These are phyloP conservation scores for Paramecium pentaurelia DNA, from an alignment of 73 alveolate species.

Conservation along the genomic window DNA sequence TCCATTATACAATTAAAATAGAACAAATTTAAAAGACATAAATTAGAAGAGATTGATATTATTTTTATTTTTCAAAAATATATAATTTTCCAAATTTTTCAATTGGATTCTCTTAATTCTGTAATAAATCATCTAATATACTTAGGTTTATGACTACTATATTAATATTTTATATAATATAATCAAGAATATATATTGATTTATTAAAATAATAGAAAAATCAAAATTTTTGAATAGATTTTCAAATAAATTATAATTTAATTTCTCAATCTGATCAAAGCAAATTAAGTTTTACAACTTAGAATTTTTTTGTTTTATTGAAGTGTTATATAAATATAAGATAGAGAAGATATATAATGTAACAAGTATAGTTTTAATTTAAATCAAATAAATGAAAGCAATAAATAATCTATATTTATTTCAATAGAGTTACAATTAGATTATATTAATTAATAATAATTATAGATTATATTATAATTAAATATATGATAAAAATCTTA, in stretches of 20 bases:
- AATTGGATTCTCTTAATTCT: no score
- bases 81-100: background rate
- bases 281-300: background rate
- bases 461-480: background rate
- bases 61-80: no score
- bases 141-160: no score
- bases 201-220: no score
- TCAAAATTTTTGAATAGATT: background rate
- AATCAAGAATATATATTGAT: no score
- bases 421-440: background rate
- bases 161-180: no score
- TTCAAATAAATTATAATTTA: no score
- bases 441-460: background rate
- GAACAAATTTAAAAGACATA: background rate
- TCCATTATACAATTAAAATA: background rate
- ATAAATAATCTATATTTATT: background rate
- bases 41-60: no score
- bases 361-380: background rate
- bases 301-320: no score
- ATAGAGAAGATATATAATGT: no score
- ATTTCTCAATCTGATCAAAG: background rate
- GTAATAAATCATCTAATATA: no score
- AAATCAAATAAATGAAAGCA: background rate
- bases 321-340: no score
- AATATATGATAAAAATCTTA: background rate